Base-by-base conservation (phyloP, 345 rosid genomes). In the Lumnitzera littorea region DNA sequence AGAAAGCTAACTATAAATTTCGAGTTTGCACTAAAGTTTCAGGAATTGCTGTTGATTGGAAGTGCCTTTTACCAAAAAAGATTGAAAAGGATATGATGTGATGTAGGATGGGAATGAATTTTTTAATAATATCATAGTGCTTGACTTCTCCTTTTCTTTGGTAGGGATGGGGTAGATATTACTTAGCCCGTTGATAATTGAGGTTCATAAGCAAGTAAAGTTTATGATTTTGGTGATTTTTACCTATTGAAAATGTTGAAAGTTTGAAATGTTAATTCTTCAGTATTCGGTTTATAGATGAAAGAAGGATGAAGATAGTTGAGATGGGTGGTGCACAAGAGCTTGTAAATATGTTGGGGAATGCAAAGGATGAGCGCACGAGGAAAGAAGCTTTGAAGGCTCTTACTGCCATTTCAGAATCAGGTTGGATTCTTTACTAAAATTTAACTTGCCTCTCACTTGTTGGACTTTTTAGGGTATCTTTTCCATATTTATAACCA, bases 281-380 rank as follows among this genome's bases (percentile, higher is more conserved):
- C 43, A 55, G 20, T 69, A 31, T 12, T 64, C 58, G 53, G 59
- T 68, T 51, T 13, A 43, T 66, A 90, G 96, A 90, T 78, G 84
- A 84, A 63, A 86, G 88, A 63, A 90, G 99, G 70, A 87, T 85
- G 95, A 86, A 84, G 71, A 83, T 90, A 71, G 91, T 92, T 59
- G 88, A 85, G 75, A 70, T 84, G 64, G 96, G 97, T 72, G 97
- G 96, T 50, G 96, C 82, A 66, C 82, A 87, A 67, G 86, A 84
- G 74, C 88, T 92, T 70, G 56, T 87, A 50, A 70, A 74, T 56
- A 92, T 92, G 98, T 74, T 87, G 75, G 85, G 57, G 61, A 61
- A 59, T 78, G 95, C 98, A 20, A 77, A 74, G 76, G 99, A 94
- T 63, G 97, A 90, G 61, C 68, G 71, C 46, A 94, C 97, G 12